Base-by-base conservation (phyloP, 352 stramenopile species). In the Pythium phragmitis region DNA sequence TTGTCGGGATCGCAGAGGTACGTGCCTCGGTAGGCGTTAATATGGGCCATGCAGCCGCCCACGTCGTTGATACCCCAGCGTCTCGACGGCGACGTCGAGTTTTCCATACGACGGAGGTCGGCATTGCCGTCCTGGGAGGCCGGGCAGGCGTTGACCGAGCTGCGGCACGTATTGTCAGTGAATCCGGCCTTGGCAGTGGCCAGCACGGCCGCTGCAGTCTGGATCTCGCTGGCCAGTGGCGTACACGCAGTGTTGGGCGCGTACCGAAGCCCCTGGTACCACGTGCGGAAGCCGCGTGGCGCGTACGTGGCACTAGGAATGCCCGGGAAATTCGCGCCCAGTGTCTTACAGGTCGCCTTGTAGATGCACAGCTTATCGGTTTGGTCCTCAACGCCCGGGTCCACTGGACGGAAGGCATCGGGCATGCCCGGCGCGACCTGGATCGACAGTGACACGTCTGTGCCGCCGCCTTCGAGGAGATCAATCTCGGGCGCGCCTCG, bases 401-500 rank as follows among this genome's bases (percentile, higher is more conserved):
- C 41, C n/a, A 84, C 74, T 30, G 82, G 73, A 14, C 80, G 77
- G 49, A 83, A 89, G 1, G 63, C 42, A 46, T 87, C 66, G 14
- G 80, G 81, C 72, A 88, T 88, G 16, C 85, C 88, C 2, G 85
- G 85, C 2, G 80, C 78, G 21, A 97, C 57, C 60, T 98, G 94
- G 14, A 97, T 87, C 58, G 91, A 97, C 30, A 88, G 82, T 11
- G 89, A 97, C 62, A 97, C 73, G 42, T 76, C 65, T 63, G 53
- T 34, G 33, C 77, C 79, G 48, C 75, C 79, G 75, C 89, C 83
- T 97, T 88, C 94, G 11, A 98, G 72, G 13, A 98, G 77, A 75
- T 98, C 94, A 70, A 98, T 98, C 70, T 98, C 95, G 0, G 92
- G 92, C n/a, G 92, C 88, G 3, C 49, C 49, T 3, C 49, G 49